Conservation (phyloP, 2,329 filamentous ascomycete species). For the Pezicula neosporulosa region DNA sequence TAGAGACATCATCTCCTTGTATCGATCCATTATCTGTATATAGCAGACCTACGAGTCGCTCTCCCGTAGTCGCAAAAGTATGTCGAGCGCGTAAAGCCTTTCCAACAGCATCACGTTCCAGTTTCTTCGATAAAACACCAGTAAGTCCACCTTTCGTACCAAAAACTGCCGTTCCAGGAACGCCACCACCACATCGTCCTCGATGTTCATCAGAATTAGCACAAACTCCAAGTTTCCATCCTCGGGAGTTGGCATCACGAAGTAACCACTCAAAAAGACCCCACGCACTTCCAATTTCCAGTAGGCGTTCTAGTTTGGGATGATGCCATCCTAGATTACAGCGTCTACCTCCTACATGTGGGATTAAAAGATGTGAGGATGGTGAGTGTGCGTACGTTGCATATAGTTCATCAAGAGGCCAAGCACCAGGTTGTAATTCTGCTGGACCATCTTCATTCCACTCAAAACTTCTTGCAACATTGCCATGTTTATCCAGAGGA, state of each 20-base stretch:
- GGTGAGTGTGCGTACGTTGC: conserved; percentile 31
- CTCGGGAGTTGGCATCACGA: conserved; percentile 26
- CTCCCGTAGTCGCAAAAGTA: conserved; percentile 30
- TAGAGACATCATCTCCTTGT: conserved; percentile 25
- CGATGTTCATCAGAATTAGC: conserved; percentile 34
- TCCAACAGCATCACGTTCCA: conserved; percentile 18
- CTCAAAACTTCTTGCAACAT: conserved; percentile 33
- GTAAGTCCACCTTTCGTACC: conserved; percentile 27
- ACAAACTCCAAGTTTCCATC: conserved; percentile 31
- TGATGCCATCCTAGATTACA: conserved; percentile 34
- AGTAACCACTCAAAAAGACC: conserved; percentile 33
- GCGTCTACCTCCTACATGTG: conserved; percentile 32
- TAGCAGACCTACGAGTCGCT: conserved; percentile 25
- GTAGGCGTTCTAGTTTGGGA: conserved; percentile 29
- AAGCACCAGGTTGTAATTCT: conserved; percentile 29
- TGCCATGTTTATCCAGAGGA: conserved; percentile 28
- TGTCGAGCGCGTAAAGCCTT: conserved; percentile 22
- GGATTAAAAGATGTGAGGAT: conserved; percentile 30
- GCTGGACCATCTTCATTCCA: conserved; percentile 32
- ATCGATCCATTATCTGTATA: conserved; percentile 12
- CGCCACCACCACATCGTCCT: conserved; percentile 32
- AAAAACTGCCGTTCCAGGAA: conserved; percentile 32
- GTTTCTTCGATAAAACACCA: conserved; percentile 20
- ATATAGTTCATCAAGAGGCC: conserved; percentile 34
- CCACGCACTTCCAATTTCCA: conserved; percentile 34